Evolutionary conservation across 2,329 filamentous ascomycete genomes (phyloP), one percentile per base, ranked within the genome.

Genomic region (Cercospora canescens): DNA sequence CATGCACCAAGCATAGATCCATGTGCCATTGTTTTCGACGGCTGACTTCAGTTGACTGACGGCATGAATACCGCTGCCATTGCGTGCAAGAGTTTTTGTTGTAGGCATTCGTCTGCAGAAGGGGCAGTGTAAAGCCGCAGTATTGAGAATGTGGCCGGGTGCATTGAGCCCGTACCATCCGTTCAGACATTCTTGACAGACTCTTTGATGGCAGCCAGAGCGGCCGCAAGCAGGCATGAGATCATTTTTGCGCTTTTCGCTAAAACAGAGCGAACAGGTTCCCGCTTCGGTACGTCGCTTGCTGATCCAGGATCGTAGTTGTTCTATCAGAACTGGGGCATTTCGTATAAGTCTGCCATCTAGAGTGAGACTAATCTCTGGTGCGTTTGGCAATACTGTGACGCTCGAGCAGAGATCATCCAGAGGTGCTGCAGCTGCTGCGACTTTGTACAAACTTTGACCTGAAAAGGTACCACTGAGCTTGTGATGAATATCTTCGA

Each of bases 121-220:
- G 4, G 65, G 58, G 21, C 65, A 67, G 35, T 65, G 62, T 9
- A 67, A 41, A 11, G 65, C 65, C 7, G 62, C 58, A 11, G 65
- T 67, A 18, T 67, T 67, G 62, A 67, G 56, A n/a, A 67, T 55
- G 7, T 18, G 62, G 4, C 65, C 65, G 0, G 62, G 62, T 3
- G 21, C 45, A 35, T 67, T 67, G 39, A 67, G 50, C 35, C 65
- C 65, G 26, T 62, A 67, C 65, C 63, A 67, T 5, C 63, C 55
- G 2, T 32, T 30, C 14, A 63, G 62, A 18, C 65, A 67, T 9
- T 39, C 48, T 0, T 18, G 8, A 41, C 65, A 67, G 8, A 67
- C 54, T 34, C 57, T 48, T 55, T 67, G 65, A 6, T 65, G 48
- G 54, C 65, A 67, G 37, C 65, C 63, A 3, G 62, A 65, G 18